phyloP scores from a whole-genome alignment of 2,329 filamentous ascomycete genomes.

The Exutisphaerella laricina region DNA sequence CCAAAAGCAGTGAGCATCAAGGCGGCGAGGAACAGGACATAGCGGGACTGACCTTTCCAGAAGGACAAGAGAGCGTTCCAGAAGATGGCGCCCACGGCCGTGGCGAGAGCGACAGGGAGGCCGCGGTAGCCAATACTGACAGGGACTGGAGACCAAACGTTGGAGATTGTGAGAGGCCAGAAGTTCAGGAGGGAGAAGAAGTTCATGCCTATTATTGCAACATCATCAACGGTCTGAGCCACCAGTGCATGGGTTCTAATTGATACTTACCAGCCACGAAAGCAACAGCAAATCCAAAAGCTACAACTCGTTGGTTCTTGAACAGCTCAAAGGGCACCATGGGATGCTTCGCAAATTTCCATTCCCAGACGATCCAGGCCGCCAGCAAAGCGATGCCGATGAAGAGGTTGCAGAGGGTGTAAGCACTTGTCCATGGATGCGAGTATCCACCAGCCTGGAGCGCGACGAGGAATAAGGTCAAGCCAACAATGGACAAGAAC shows the following conservation, averaged over 20 bases:
- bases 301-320: slow-evolving; percentile 30
- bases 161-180: slow-evolving; percentile 59
- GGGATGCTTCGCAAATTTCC: slow-evolving; percentile 35
- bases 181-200: slow-evolving; percentile 45
- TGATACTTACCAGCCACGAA: slow-evolving; percentile 32
- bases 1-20: slow-evolving; percentile 23
- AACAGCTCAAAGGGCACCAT: slow-evolving; percentile 36
- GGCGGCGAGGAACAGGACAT: slow-evolving; percentile 47
- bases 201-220: too few relatives aligned
- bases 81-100: slow-evolving; percentile 53
- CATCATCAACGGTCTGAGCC: neutral
- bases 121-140: slow-evolving; percentile 57
- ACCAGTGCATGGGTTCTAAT: too few relatives aligned
- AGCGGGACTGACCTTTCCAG: slow-evolving; percentile 54
- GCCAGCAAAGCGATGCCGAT: slow-evolving; percentile 33
- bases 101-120: slow-evolving; percentile 57
- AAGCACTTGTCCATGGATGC: slow-evolving; percentile 36
- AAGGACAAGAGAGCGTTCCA: slow-evolving; percentile 53
- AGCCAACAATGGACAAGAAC: slow-evolving; percentile 45
- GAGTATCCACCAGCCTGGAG: slow-evolving; percentile 38
- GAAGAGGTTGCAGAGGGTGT: slow-evolving; percentile 35
- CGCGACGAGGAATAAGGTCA: slow-evolving; percentile 43
- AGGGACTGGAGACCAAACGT: slow-evolving; percentile 59
- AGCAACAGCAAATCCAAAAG: slow-evolving; percentile 33
- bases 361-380: slow-evolving; percentile 36